Evolutionary conservation across 2,329 filamentous ascomycete genomes (phyloP).

Genomic region (Stagonosporopsis vannaccii): DNA sequence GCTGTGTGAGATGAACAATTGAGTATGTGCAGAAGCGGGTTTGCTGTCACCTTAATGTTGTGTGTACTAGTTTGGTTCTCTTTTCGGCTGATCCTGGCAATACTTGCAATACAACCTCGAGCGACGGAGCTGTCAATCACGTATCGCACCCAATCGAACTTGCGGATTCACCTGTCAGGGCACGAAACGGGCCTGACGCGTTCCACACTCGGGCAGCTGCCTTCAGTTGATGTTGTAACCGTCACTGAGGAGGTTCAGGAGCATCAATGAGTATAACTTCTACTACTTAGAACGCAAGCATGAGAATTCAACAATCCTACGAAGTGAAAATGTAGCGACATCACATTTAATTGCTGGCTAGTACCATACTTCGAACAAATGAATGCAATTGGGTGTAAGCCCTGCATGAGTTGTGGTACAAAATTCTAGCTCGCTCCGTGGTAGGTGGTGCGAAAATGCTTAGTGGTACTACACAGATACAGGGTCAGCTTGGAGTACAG

Average conservation of each 20-base stretch:
- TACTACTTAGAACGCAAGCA: not conserved
- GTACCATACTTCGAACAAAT: not conserved
- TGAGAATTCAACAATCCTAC: not conserved
- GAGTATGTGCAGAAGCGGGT: not conserved
- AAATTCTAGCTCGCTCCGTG: not conserved
- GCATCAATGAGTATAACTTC: not conserved
- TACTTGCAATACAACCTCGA: not conserved
- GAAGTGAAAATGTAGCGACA: not conserved
- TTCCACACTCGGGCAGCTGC: not conserved
- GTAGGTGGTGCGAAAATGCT: constrained; percentile 13
- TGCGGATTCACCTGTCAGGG: not conserved
- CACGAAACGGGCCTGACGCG: not conserved
- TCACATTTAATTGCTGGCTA: not conserved
- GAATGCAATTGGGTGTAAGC: not conserved
- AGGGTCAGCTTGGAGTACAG: not conserved
- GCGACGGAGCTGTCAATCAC: constrained; percentile 18
- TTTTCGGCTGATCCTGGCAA: not conserved
- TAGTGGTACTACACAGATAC: not conserved
- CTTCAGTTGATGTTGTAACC: not conserved
- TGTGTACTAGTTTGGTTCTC: not conserved
- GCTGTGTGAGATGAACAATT: not conserved
- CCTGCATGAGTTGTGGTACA: not conserved
- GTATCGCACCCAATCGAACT: constrained; percentile 6
- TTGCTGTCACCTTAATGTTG: not conserved
- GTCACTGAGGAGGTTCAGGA: not conserved